Evolutionary conservation across 108 stramenopile genomes (phyloP), one percentile per base, ranked within the genome.

Genomic region (Aurantiochytrium sp.): DNA sequence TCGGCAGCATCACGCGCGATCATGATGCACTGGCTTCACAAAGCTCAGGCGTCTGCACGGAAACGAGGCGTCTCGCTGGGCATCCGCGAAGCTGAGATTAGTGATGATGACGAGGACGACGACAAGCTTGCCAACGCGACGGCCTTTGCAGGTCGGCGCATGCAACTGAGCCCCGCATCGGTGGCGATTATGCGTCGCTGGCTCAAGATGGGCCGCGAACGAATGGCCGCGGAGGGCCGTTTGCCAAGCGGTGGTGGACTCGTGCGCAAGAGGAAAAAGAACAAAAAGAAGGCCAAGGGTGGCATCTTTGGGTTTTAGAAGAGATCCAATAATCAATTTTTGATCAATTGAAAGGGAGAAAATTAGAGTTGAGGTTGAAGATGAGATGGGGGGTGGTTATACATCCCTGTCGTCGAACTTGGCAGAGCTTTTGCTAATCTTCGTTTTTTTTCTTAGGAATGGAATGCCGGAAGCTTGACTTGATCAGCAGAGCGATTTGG

Each of bases 61-160:
- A 29, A 45, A 12, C 88, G 88, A 19, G 53, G 88, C 60, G 88
- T 58, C 12, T 23, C 42, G 35, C 64, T 69, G 25, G 88, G 55
- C 28, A 42, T 42, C 44, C 25, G 55, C 47, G 53, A 16, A 10
- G 55, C 44, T 5, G 89, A 87, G n/a, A 59, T 91, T 28, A 89
- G 89, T 5, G 91, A 91, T 43, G 91, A 91, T 23, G 91, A 91
- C 42, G 91, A 87, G 43, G 88, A 91, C 29, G 90, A 91, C 29
- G 49, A 51, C 14, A 43, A 19, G 28, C 53, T 72, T 8, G 44
- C 12, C 14, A 72, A 49, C 12, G 43, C 72, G 43, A 45, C 47
- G 51, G 60, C 53, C 19, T 69, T 69, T 69, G 44, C 42, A 5
- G 55, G 64, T 12, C 76, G 72, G 60, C 45, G 44, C 25, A 44